Evolutionary conservation across 805 yeast genomes (phyloP).

Genomic region (Hemisphaericaspora nanyangensis): DNA sequence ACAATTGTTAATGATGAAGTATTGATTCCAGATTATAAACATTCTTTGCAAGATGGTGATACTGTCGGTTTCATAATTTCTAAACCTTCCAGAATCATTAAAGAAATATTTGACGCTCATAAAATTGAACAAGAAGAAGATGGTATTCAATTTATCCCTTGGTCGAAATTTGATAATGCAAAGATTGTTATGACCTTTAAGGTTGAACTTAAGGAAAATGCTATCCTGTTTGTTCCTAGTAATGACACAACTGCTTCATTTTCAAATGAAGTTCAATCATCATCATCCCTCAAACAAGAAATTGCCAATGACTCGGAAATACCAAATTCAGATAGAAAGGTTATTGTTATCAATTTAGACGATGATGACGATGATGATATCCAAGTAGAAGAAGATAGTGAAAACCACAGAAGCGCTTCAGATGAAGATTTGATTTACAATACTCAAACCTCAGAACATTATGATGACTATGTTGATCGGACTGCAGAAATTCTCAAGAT

Average conservation of each 20-base stretch:
- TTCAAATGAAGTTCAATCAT: not conserved
- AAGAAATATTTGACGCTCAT: conserved; percentile 9
- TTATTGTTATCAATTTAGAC: not conserved
- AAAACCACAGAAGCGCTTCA: no score
- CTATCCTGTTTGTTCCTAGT: conserved; percentile 13
- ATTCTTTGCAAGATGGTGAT: conserved; percentile 21
- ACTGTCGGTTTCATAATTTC: conserved; percentile 32
- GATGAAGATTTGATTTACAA: no score
- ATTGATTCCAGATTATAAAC: conserved; percentile 14
- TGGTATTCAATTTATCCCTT: conserved; percentile 10
- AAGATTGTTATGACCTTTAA: conserved; percentile 18
- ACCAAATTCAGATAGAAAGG: not conserved
- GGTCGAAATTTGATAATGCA: conserved; percentile 19
- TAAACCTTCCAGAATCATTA: conserved; percentile 23
- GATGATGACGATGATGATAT: not conserved
- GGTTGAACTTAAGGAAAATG: conserved; percentile 10
- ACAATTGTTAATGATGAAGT: conserved; percentile 30
- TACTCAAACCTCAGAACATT: no score
- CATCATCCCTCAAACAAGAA: not conserved
- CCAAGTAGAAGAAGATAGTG: not conserved
- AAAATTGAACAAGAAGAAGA: conserved; percentile 6
- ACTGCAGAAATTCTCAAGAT: no score
- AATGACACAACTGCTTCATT: not conserved
- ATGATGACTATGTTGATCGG: no score
- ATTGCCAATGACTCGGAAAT: not conserved